Evolutionary conservation across 1,284 basidiomycete genomes (phyloP), one percentile per base, ranked within the genome.

Genomic region (Malassezia vespertilionis): DNA sequence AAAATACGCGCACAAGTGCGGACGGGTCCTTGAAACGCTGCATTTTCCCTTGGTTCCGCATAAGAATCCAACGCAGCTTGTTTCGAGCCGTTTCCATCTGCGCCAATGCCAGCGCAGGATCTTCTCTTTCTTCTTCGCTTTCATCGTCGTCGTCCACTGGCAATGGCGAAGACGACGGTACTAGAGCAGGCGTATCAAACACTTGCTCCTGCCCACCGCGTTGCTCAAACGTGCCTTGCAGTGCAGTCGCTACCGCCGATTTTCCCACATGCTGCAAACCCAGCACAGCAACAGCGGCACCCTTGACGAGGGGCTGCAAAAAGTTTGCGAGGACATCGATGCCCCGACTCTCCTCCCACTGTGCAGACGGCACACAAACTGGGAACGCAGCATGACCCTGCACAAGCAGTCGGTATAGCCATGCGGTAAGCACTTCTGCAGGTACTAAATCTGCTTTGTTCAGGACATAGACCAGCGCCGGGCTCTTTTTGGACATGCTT

Each of bases 11-110:
- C 14, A 64, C 48, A 14, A 68, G 49, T 3, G 61, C 56, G 12
- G 62, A 26, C 4, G 65, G 65, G 38, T 68, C 64, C 44, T 61
- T 59, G 50, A 63, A 60, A 26, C 60, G 51, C 53, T 66, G 59
- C 11, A 69, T 54, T 26, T 60, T 46, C 18, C 65, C 65, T 33
- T 61, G 53, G 44, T 69, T 69, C 21, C 65, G 58, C 54, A 63
- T 56, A 28, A 69, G 53, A 4, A 56, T 58, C 38, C 56, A 41
- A n/a, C 27, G 20, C 15, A 40, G 37, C 39, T 48, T 49, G 24
- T 10, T 10, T 9, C 31, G 27, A 18, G 36, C 17, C 18, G 39
- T 32, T 33, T 45, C 36, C 4, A 12, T 12, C 10, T 33, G 38
- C 10, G 22, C 24, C 12, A 32, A 23, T 34, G 44, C 51, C 11